Base-by-base conservation (phyloP, 148 eudicot genomes). In the Tetragonia tetragonoides region DNA sequence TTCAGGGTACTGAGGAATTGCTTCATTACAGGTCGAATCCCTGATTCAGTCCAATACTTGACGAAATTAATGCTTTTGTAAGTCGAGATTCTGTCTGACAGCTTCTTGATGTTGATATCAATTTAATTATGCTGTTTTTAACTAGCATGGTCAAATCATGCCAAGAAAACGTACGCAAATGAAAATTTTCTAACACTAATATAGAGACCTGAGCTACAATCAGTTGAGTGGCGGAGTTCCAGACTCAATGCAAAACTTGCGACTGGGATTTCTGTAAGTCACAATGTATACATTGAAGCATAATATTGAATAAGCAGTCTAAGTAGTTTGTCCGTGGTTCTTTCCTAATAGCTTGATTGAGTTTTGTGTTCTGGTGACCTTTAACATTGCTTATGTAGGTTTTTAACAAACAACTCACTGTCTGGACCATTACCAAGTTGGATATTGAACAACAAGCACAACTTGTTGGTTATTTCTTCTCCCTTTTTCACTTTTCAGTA, bases 1-100 rank as follows among this genome's bases (percentile, higher is more conserved):
- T 83, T 80, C 86, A 93, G 98, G 82, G 70, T 83, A 74, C 81
- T 93, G 82, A 86, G 92, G 77, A 93, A 93, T 73, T 93, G 96
- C 87, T 86, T 81, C 59, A 81, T 93, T 66, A 78, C 66, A 42
- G 96, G 87, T 39, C 40, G 67, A 41, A 87, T 93, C 70, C 91
- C 91, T 11, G 79, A 63, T 53, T 78, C 76, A 80, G 68, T 91
- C 16, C 90, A 87, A 68, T 71, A 24, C 53, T 59, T 87, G 49
- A 1, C 57, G 9, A 18, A 16, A 3, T 74, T 93, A 65, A 86
- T 74, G 76, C 65, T 63, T 53, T 47, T 81, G 83, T 81, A 63
- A 81, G 83, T 80, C n/a, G 3, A 41, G 54, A 3, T 74, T 18
- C 61, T 16, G 8, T 80, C 54, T 38, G 37, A 7, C 34, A 28